Conservation (phyloP, 768 basidiomycete genomes). For the Clitopilus passeckerianus region DNA sequence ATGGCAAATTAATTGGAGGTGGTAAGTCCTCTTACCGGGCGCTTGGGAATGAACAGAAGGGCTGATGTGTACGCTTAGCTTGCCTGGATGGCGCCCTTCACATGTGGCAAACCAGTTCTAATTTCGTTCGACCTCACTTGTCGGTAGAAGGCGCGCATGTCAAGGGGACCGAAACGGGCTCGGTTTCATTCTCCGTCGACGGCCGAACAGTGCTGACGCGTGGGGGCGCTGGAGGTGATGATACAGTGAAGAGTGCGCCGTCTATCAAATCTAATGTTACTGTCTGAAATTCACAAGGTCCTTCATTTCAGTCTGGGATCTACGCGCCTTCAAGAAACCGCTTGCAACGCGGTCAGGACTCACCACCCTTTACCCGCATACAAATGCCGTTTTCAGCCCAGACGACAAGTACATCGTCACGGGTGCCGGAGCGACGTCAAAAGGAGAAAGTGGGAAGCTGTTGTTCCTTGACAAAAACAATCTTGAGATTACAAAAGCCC, state of each 20-base stretch:
- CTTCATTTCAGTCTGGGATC: conserved; percentile 77
- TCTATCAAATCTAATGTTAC: neutral
- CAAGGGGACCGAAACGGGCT: conserved; percentile 84
- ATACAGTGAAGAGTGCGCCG: conserved; percentile 88
- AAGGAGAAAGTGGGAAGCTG: conserved; percentile 66
- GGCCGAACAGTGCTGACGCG: conserved; percentile 80
- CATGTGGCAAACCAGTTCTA: conserved; percentile 89
- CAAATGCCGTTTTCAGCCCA: conserved; percentile 94
- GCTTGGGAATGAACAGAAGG: neutral
- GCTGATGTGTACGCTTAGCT: conserved; percentile 40
- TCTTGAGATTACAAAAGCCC: conserved; percentile 61
- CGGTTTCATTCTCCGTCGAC: conserved; percentile 85
- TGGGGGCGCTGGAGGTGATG: conserved; percentile 93
- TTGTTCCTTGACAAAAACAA: conserved; percentile 69
- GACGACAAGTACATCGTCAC: conserved; percentile 89
- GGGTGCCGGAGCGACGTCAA: conserved; percentile 65
- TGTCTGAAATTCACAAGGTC: neutral
- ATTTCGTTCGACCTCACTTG: conserved; percentile 89
- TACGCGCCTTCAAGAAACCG: conserved; percentile 88
- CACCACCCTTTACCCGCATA: conserved; percentile 81
- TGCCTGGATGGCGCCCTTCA: conserved; percentile 91
- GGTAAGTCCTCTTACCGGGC: conserved; percentile 39
- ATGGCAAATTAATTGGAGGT: conserved; percentile 87
- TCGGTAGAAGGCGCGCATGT: conserved; percentile 82
- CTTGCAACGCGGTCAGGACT: conserved; percentile 60